Conservation (phyloP, 148 eudicot species). For the Rhododendron williamsianum region DNA sequence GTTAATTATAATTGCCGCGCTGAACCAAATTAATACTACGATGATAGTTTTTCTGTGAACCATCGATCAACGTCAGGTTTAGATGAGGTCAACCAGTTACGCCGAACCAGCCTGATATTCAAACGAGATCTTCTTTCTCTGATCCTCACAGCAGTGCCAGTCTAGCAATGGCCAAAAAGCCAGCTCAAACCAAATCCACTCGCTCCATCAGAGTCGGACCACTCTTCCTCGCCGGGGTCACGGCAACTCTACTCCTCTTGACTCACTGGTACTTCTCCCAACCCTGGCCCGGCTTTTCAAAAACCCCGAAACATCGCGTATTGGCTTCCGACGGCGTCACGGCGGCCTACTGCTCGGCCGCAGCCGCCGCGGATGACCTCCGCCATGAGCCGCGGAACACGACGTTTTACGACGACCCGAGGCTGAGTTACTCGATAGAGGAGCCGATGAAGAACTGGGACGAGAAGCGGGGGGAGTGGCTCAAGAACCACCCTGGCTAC, state of each 20-base stretch:
- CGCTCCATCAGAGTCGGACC: background rate
- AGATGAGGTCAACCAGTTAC: too few species aligned
- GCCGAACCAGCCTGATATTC: too few species aligned
- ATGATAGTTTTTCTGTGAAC: too few species aligned
- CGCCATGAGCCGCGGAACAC: background rate
- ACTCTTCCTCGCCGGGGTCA: background rate
- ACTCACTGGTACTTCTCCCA: background rate
- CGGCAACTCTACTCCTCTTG: background rate
- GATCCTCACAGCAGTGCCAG: background rate
- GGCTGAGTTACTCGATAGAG: slow-evolving; percentile 15
- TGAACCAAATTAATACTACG: too few species aligned
- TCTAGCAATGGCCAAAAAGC: background rate
- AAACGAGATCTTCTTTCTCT: background rate
- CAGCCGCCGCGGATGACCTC: background rate
- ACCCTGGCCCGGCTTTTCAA: background rate
- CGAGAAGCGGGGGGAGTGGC: slow-evolving; percentile 22
- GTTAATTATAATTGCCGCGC: too few species aligned
- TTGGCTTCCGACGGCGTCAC: slow-evolving; percentile 11
- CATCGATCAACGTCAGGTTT: too few species aligned
- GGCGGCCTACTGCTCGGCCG: background rate
- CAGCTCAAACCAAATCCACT: background rate
- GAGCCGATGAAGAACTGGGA: slow-evolving; percentile 26
- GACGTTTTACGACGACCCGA: slow-evolving; percentile 28
- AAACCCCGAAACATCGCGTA: background rate
- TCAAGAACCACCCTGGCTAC: slow-evolving; percentile 6